These are phyloP conservation scores for Rossbeevera mucosa DNA, from an alignment of 768 basidiomycete genomes.

Conservation along the genomic window DNA sequence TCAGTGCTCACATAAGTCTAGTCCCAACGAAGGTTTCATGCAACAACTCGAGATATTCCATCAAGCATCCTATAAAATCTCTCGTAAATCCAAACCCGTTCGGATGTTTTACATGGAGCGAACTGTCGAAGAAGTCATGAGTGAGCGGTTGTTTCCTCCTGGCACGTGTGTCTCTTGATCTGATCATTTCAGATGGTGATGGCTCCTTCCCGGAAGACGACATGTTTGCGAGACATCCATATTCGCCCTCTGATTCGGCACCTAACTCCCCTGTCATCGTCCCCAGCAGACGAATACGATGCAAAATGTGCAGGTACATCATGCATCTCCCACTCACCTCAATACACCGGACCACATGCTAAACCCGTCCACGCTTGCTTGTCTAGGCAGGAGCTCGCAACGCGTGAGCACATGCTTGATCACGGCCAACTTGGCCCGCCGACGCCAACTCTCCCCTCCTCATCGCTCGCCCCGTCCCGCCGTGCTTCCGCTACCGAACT, in stretches of 20 bases:
- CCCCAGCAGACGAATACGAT: slow-evolving; percentile 68
- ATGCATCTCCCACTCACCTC: not conserved
- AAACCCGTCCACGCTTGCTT: not conserved
- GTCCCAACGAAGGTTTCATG: slow-evolving; percentile 85
- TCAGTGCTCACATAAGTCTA: slow-evolving; percentile 27
- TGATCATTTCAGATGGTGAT: slow-evolving; percentile 57
- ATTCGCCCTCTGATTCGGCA: slow-evolving; percentile 56
- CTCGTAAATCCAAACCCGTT: slow-evolving; percentile 60
- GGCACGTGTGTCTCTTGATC: slow-evolving; percentile 1
- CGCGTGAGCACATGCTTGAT: slow-evolving; percentile 91
- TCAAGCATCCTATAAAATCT: slow-evolving; percentile 62
- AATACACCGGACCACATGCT: not conserved
- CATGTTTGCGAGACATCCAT: slow-evolving; percentile 75
- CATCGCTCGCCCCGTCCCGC: slow-evolving; percentile 48
- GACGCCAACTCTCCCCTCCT: slow-evolving; percentile 46
- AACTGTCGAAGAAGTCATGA: slow-evolving; percentile 69
- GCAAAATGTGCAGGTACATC: slow-evolving; percentile 83
- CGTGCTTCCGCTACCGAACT: slow-evolving; percentile 28
- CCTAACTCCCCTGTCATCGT: slow-evolving; percentile 55
- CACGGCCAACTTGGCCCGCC: slow-evolving; percentile 75
- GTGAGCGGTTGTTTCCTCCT: slow-evolving; percentile 41
- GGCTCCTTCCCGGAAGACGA: slow-evolving; percentile 57
- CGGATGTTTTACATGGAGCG: slow-evolving; percentile 83
- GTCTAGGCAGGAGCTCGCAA: slow-evolving; percentile 69
- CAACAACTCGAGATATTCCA: slow-evolving; percentile 79